Evolutionary conservation across 208 protist species (phyloP).

Genomic region (Acanthamoeba castellanii): DNA sequence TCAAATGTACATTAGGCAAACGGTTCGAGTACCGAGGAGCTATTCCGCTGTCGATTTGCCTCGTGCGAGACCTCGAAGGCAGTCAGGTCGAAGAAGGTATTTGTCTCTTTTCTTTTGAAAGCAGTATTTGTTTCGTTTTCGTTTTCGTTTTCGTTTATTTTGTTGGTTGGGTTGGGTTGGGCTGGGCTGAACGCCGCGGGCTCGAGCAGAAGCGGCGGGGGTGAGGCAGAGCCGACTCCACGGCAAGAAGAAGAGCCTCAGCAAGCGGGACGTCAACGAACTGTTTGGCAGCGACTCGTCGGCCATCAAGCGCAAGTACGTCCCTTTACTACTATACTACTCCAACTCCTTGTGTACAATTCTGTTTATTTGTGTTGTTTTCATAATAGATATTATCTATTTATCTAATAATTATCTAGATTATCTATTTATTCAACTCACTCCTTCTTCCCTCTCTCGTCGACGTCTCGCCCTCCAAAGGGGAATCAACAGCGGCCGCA

Average conservation of each 20-base stretch:
- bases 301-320: constrained; percentile 1
- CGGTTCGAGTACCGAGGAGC: constrained; percentile 2
- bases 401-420: no score
- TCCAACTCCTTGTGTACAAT: no score
- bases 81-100: neutral
- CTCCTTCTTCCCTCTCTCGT: neutral
- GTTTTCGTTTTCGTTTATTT: neutral
- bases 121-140: no score
- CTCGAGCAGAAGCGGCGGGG: neutral
- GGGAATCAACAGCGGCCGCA: neutral
- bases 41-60: neutral
- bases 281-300: neutral
- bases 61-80: neutral
- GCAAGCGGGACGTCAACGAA: neutral
- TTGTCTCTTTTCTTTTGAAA: no score
- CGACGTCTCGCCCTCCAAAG: neutral
- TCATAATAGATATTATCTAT: no score
- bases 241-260: constrained; percentile 4
- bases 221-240: neutral
- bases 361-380: no score
- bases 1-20: neutral
- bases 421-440: no score
- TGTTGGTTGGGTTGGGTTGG: no score
- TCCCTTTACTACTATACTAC: neutral
- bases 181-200: no score